Conservation (phyloP, 768 basidiomycete species). For the Pleurotus cornucopiae region DNA sequence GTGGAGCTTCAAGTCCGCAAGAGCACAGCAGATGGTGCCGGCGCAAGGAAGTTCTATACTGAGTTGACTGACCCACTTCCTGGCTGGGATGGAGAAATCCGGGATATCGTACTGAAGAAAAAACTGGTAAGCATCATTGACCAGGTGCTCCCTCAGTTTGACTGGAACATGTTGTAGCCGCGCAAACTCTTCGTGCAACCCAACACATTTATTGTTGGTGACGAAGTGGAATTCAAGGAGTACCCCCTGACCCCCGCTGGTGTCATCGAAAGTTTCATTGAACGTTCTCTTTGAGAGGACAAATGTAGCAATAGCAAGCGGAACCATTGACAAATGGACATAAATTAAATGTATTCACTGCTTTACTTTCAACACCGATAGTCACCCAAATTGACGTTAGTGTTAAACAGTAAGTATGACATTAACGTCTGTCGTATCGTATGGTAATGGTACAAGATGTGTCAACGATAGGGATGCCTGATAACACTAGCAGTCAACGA, state of each 20-base stretch:
- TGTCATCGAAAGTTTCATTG: slow-evolving; percentile 79
- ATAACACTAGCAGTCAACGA: slow-evolving; percentile 7
- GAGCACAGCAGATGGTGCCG: slow-evolving; percentile 80
- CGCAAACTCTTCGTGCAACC: slow-evolving; percentile 85
- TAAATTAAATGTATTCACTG: no score
- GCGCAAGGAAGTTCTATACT: slow-evolving; percentile 78
- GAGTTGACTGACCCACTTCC: slow-evolving; percentile 67
- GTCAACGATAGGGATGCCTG: slow-evolving; percentile 6
- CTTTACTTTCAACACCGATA: no score
- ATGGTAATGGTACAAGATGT: slow-evolving; percentile 10
- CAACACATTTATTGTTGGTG: slow-evolving; percentile 65
- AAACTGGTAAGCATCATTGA: slow-evolving; percentile 53
- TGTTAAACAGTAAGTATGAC: slow-evolving; percentile 5
- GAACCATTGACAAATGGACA: no score
- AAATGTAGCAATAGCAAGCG: neutral
- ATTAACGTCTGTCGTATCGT: slow-evolving; percentile 3
- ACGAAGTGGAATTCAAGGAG: slow-evolving; percentile 72
- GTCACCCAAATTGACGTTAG: neutral
- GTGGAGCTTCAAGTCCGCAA: slow-evolving; percentile 80
- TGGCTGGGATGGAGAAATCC: slow-evolving; percentile 72
- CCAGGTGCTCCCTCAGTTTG: slow-evolving; percentile 1
- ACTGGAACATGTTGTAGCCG: slow-evolving; percentile 42
- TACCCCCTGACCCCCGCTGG: slow-evolving; percentile 73
- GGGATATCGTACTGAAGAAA: slow-evolving; percentile 75
- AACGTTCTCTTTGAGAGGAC: slow-evolving; percentile 31